These are phyloP conservation scores for Tilletia indica DNA, from an alignment of 1,284 basidiomycete genomes.

Conservation along the genomic window DNA sequence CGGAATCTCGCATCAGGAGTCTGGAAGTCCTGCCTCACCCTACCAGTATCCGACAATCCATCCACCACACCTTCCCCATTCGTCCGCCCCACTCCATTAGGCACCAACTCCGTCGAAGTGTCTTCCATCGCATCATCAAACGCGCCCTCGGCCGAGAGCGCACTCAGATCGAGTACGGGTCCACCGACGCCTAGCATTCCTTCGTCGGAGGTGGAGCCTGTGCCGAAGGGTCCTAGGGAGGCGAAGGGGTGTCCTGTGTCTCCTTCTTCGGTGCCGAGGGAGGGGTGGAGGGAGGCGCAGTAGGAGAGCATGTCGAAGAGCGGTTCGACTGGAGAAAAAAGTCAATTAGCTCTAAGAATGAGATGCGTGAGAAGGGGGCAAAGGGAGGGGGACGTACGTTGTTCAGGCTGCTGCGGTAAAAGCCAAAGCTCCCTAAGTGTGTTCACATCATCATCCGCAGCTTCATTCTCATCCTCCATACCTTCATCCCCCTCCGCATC, in stretches of 20 bases:
- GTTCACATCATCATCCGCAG: not conserved
- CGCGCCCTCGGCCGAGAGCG: slow-evolving; percentile 17
- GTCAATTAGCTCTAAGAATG: slow-evolving; percentile 20
- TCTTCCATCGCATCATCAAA: slow-evolving; percentile 38
- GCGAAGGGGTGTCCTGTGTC: slow-evolving; percentile 41
- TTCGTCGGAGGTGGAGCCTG: slow-evolving; percentile 21
- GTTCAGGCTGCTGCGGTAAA: not conserved
- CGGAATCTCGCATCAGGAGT: slow-evolving; percentile 72
- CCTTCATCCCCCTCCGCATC: not conserved
- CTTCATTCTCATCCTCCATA: not conserved
- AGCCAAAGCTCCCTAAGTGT: slow-evolving; percentile 14
- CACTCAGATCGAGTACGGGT: slow-evolving; percentile 16
- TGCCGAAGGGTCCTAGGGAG: slow-evolving; percentile 46
- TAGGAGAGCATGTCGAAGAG: slow-evolving; percentile 86
- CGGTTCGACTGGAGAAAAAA: slow-evolving; percentile 66
- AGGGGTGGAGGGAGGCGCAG: slow-evolving; percentile 85
- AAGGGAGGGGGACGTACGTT: slow-evolving; percentile 3
- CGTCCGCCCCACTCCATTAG: slow-evolving; percentile 60
- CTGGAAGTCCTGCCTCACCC: slow-evolving; percentile 87
- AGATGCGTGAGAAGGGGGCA: not conserved
- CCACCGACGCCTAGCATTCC: slow-evolving; percentile 57
- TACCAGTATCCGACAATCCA: slow-evolving; percentile 77
- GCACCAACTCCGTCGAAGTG: not conserved
- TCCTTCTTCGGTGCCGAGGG: slow-evolving; percentile 60
- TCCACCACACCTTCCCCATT: slow-evolving; percentile 57